phyloP scores from a whole-genome alignment of 441 rosid species.

The Oxalis stricta region DNA sequence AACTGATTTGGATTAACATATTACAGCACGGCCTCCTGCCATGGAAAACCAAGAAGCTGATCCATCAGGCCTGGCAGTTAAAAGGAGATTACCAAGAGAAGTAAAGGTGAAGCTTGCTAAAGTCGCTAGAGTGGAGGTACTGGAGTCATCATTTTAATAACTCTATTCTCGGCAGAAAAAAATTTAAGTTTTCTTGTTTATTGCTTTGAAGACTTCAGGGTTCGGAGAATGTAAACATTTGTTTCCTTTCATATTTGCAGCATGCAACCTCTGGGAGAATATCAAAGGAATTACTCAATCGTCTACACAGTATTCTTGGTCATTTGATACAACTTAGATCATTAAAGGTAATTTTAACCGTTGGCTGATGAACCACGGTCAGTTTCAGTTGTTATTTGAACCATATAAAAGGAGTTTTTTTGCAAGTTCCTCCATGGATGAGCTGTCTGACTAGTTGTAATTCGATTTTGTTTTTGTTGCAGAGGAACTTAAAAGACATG shows the following conservation, averaged over 20 bases:
- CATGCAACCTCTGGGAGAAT: constrained; percentile 90
- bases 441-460: background rate
- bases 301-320: constrained; percentile 87
- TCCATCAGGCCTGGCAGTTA: constrained; percentile 51
- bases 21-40: constrained; percentile 76
- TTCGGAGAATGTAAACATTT: constrained; percentile 7
- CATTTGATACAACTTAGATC: constrained; percentile 93
- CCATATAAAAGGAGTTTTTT: background rate
- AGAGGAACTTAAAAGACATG: constrained; percentile 91
- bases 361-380: constrained; percentile 1
- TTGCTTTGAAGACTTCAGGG: constrained; percentile 1
- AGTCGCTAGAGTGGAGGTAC: constrained; percentile 46
- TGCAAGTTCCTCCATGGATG: background rate
- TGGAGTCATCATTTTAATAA: no score
- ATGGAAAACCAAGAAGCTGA: constrained; percentile 79
- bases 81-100: constrained; percentile 92
- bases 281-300: constrained; percentile 68
- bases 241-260: constrained; percentile 19
- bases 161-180: no score
- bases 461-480: constrained; percentile 14
- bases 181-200: background rate
- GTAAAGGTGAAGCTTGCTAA: constrained; percentile 79
- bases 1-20: constrained; percentile 9
- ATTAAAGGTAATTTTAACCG: constrained; percentile 47
- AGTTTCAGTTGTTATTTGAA: no score